Base-by-base conservation (phyloP, 441 rosid species). In the Pelargonium citronellum region DNA sequence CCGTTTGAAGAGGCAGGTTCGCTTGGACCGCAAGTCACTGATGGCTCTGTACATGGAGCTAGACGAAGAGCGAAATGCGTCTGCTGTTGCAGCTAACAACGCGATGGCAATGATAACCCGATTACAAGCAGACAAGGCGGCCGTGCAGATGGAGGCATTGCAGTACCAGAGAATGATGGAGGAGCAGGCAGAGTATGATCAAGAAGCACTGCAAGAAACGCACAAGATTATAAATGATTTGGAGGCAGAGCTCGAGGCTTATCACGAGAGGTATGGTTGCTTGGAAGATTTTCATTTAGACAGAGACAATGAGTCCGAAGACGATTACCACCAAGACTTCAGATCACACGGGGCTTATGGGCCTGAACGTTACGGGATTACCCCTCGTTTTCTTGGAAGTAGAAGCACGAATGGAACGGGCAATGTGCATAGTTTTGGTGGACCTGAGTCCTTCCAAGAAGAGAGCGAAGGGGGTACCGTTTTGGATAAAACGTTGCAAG, bases 91-190 rank as follows among this genome's bases (percentile, higher is more conserved):
- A 41, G 99, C 98, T 10, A 90, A 92, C 77, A 89, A 95, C 16
- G 98, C 98, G 1, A 92, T 92, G 96, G 96, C 98, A 44, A 92
- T 95, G 99, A 95, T 92, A 79, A 95, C 96, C 0, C 68, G 93
- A 79, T 78, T 92, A 77, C 97, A 92, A 74, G 92, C 93, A 2
- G 99, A 95, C 80, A 95, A 91, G 80, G 96, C 99, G 2, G 97
- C 96, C 3, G 92, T 92, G 71, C 98, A 89, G 70, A 95, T 92
- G 99, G 99, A 92, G 70, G 99, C 99, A 4, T 83, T 92, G 67
- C 99, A 95, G 81, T 95, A 95, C 72, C 97, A 89, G 79, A 89
- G 99, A 76, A 87, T 95, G 99, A 90, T 95, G 98, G 98, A 95
- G 74, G 96, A 95, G 79, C 93, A 95, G 81, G 96, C 95, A 9